phyloP scores from a whole-genome alignment of 2,329 filamentous ascomycete species.

The Alternaria dauci region DNA sequence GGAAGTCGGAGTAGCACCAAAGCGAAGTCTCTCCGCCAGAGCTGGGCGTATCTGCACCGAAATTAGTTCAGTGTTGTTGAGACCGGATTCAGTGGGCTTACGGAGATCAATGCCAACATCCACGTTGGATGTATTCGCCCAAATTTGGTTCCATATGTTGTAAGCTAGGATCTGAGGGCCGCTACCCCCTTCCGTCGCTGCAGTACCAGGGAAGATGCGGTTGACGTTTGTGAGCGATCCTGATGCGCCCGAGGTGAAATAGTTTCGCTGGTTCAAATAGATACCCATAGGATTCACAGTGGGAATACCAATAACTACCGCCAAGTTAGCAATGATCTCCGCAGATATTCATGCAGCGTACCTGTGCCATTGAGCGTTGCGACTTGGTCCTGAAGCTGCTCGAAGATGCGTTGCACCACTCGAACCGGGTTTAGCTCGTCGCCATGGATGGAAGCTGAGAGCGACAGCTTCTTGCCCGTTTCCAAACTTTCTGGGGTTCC shows the following conservation, averaged over 20 bases:
- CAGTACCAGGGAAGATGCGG: constrained; percentile 44
- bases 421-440: constrained; percentile 52
- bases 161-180: constrained; percentile 41
- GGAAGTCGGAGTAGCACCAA: constrained; percentile 53
- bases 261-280: constrained; percentile 52
- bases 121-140: constrained; percentile 50
- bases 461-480: constrained; percentile 48
- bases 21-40: constrained; percentile 50
- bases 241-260: constrained; percentile 43
- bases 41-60: constrained; percentile 42
- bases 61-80: not conserved
- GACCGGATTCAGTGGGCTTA: constrained; percentile 7
- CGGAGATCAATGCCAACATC: constrained; percentile 51
- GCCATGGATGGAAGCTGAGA: constrained; percentile 52
- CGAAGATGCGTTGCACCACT: constrained; percentile 49
- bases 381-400: constrained; percentile 39
- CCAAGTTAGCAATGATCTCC: constrained; percentile 5
- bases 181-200: constrained; percentile 36
- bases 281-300: constrained; percentile 53
- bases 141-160: constrained; percentile 52
- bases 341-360: constrained; percentile 9
- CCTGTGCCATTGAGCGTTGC: constrained; percentile 49
- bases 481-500: constrained; percentile 49
- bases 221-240: constrained; percentile 49
- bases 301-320: constrained; percentile 49